Base-by-base conservation (phyloP, 2,329 filamentous ascomycete species). In the Aspergillus alliaceus region DNA sequence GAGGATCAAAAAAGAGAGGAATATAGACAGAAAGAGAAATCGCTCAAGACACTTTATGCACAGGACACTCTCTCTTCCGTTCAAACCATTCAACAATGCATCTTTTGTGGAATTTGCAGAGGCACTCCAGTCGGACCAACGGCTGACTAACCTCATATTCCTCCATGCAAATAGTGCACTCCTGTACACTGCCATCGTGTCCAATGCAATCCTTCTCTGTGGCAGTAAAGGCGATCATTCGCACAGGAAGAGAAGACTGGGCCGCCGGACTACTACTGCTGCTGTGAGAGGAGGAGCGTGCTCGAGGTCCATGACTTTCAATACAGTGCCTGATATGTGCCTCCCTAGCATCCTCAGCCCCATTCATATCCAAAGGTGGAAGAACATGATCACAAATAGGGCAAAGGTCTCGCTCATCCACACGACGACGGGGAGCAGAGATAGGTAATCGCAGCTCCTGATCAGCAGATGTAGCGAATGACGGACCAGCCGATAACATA, bases 121-220 rank as follows among this genome's bases (percentile, higher is more conserved):
- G 74, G 66, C 85, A 88, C 64, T 86, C 84, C 66, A 88, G 72
- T 58, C 85, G 75, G 9, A 82, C 84, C 75, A 88, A 76, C 63
- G 80, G 76, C 64, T 84, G 82, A 0, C 85, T 85, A 11, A 80
- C 78, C 63, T 84, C 80, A 66, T 87, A 87, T 54, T 88, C 85
- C 60, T 86, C 84, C 66, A 87, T 83, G 67, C 85, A 88, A 51
- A 88, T 87, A 8, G 84, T 80, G 61, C 85, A 88, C 65, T 88
- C 85, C 40, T 81, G 80, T 51, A 74, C 63, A 42, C 77, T 77
- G 18, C 82, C 80, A 53, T 84, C 82, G 22, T 77, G 73, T 5
- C 80, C 80, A 1, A 82, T 67, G 63, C 85, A 87, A 60, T 88
- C 85, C 66, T 88, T 88, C 69, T 88, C 85, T 0, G 82, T 86